These are phyloP conservation scores for Apiotrichum sp. DNA, from an alignment of 1,284 basidiomycete genomes.

Conservation along the genomic window DNA sequence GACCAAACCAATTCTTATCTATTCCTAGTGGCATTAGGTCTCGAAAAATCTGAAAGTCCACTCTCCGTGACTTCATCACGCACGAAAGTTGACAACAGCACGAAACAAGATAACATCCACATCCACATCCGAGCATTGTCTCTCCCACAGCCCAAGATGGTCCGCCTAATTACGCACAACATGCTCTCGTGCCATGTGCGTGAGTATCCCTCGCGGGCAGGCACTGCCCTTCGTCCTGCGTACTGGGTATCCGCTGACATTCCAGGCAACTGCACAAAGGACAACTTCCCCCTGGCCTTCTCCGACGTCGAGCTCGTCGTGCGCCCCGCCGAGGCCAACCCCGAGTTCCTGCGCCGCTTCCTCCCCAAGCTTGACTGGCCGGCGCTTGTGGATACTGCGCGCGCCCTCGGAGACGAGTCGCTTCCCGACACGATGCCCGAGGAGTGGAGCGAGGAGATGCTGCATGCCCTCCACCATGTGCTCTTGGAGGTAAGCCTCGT, in stretches of 20 bases:
- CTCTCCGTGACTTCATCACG: neutral
- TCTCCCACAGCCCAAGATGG: constrained; percentile 54
- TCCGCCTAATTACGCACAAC: constrained; percentile 94
- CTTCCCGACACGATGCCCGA: constrained; percentile 70
- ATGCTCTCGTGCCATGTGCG: constrained; percentile 89
- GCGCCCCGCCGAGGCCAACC: constrained; percentile 79
- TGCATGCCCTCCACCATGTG: constrained; percentile 81
- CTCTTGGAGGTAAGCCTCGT: constrained; percentile 51
- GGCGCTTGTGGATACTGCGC: constrained; percentile 75
- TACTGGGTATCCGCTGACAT: neutral
- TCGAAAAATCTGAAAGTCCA: too few species aligned
- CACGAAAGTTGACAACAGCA: neutral
- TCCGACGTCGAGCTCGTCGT: constrained; percentile 77
- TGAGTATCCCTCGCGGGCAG: constrained; percentile 21
- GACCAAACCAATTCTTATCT: too few species aligned
- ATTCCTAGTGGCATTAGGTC: too few species aligned
- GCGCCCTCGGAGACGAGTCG: constrained; percentile 74
- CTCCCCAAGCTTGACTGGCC: constrained; percentile 81
- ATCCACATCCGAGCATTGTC: neutral
- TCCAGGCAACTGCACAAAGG: constrained; percentile 70
- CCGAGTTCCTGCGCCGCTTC: constrained; percentile 78
- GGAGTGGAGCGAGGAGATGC: constrained; percentile 56
- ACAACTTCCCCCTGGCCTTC: constrained; percentile 88
- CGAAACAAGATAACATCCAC: neutral
- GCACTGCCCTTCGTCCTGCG: too few species aligned